phyloP scores from a whole-genome alignment of 2,329 filamentous ascomycete genomes.

The Aureobasidium melanogenum region DNA sequence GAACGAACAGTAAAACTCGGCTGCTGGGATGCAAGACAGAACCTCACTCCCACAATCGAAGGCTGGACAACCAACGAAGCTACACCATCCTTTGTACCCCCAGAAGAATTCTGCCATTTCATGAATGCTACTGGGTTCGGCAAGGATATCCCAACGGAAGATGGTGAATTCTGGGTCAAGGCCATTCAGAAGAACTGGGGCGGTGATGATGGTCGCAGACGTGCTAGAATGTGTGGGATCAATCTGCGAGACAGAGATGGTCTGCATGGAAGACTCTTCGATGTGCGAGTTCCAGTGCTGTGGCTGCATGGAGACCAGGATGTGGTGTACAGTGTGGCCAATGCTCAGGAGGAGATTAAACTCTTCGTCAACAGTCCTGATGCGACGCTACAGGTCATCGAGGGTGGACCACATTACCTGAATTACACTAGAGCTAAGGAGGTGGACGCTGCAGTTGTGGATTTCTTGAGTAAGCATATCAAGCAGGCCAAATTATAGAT shows the following conservation, averaged over 20 bases:
- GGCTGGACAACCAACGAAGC: conserved; percentile 31
- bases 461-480: conserved; percentile 25
- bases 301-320: conserved; percentile 41
- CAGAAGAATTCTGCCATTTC: conserved; percentile 36
- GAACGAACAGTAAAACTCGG: conserved; percentile 33
- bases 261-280: conserved; percentile 35
- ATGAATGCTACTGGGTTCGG: conserved; percentile 41
- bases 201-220: conserved; percentile 41
- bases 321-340: conserved; percentile 32
- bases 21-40: conserved; percentile 39
- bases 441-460: conserved; percentile 29
- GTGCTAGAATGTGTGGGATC: conserved; percentile 41
- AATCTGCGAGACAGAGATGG: conserved; percentile 42
- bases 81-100: conserved; percentile 36
- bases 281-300: conserved; percentile 42
- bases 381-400: conserved; percentile 34
- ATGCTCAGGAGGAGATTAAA: conserved; percentile 40
- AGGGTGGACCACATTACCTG: conserved; percentile 43
- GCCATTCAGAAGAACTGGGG: conserved; percentile 37
- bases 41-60: conserved; percentile 29
- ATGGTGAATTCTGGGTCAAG: conserved; percentile 36
- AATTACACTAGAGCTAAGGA: conserved; percentile 38
- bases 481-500: conserved; percentile 2
- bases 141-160: conserved; percentile 28
- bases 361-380: conserved; percentile 37